phyloP scores from a whole-genome alignment of 371 early-diverging fungal species.

The Capillidium rhysosporum region DNA sequence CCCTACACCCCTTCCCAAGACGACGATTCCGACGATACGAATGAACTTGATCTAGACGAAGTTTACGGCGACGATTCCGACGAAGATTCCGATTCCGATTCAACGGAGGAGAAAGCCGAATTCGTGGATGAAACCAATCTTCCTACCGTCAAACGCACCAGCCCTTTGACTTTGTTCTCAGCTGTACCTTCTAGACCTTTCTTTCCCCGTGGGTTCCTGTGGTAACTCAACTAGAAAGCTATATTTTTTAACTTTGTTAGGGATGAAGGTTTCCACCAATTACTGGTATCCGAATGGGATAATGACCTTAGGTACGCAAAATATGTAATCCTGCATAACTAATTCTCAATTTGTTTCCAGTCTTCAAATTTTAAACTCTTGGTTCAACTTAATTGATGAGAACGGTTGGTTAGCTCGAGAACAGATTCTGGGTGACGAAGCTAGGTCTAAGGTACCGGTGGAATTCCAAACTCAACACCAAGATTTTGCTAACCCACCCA shows the following conservation, averaged over 20 bases:
- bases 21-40: slow-evolving; percentile 12
- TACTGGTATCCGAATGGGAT: slow-evolving; percentile 74
- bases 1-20: neutral
- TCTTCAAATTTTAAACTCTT: slow-evolving; percentile 35
- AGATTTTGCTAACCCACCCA: slow-evolving; percentile 88
- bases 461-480: slow-evolving; percentile 88
- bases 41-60: slow-evolving; percentile 17
- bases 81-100: slow-evolving; percentile 26
- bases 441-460: slow-evolving; percentile 68
- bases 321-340: too few relatives aligned
- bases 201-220: slow-evolving; percentile 90
- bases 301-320: slow-evolving; percentile 59
- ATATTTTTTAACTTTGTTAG: slow-evolving; percentile 10
- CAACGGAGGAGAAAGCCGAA: slow-evolving; percentile 23
- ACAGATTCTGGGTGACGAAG: slow-evolving; percentile 86
- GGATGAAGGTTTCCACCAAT: slow-evolving; percentile 91
- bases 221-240: slow-evolving; percentile 19
- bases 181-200: slow-evolving; percentile 82
- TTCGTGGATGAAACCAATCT: slow-evolving; percentile 15
- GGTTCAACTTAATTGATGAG: slow-evolving; percentile 59
- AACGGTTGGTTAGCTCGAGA: slow-evolving; percentile 90
- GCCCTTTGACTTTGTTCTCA: slow-evolving; percentile 49
- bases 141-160: slow-evolving; percentile 28
- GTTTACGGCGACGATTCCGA: slow-evolving; percentile 21
- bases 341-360: too few relatives aligned